phyloP scores from a whole-genome alignment of 2,329 filamentous ascomycete species.

The Fusarium anguioides region DNA sequence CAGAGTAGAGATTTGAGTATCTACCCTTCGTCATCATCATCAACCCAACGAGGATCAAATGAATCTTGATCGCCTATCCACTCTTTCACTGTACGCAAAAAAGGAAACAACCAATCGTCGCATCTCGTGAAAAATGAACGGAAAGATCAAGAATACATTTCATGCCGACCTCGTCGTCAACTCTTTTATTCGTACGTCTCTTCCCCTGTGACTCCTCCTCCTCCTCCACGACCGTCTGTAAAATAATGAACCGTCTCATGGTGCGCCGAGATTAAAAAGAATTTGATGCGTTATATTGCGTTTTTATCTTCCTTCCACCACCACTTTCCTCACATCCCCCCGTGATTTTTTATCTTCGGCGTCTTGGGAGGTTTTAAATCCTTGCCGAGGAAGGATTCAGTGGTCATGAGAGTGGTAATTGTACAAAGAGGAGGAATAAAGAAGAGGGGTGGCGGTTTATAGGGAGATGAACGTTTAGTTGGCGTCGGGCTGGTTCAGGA shows the following conservation, averaged over 20 bases:
- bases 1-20: slow-evolving; percentile 34
- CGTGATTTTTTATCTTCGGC: slow-evolving; percentile 21
- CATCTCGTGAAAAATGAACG: slow-evolving; percentile 7
- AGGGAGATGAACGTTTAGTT: slow-evolving; percentile 59
- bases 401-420: slow-evolving; percentile 40
- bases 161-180: slow-evolving; percentile 17
- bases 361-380: slow-evolving; percentile 25
- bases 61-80: not conserved
- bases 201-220: slow-evolving; percentile 6
- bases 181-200: slow-evolving; percentile 29
- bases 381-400: slow-evolving; percentile 32
- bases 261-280: slow-evolving; percentile 39
- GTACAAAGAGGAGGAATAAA: slow-evolving; percentile 40
- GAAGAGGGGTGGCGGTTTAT: slow-evolving; percentile 10
- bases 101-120: not conserved
- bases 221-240: slow-evolving; percentile 23
- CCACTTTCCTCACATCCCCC: slow-evolving; percentile 3
- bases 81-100: slow-evolving; percentile 1
- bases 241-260: slow-evolving; percentile 34
- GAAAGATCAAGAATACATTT: slow-evolving; percentile 5
- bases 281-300: slow-evolving; percentile 23
- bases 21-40: slow-evolving; percentile 9
- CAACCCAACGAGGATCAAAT: slow-evolving; percentile 3
- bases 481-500: slow-evolving; percentile 91
- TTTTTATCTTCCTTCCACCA: slow-evolving; percentile 20